phyloP scores from a whole-genome alignment of 2,329 filamentous ascomycete species.

The Colletotrichum tanaceti region DNA sequence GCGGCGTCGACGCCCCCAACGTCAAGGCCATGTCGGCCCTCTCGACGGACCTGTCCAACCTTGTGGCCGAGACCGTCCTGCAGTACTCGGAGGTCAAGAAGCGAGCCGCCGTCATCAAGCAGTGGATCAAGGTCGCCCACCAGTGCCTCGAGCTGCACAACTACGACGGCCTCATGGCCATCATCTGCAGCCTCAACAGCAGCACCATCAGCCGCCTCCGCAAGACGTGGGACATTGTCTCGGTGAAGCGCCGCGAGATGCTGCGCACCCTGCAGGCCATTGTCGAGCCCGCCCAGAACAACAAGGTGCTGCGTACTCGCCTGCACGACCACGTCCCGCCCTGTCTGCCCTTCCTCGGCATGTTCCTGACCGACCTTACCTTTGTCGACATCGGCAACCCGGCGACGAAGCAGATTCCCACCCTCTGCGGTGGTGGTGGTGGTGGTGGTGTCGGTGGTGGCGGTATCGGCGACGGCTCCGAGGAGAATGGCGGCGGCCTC shows the following conservation, averaged over 20 bases:
- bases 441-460: constrained; percentile 68
- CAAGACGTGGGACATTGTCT: constrained; percentile 92
- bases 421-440: constrained; percentile 56
- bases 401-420: constrained; percentile 79
- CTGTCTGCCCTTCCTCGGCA: constrained; percentile 94
- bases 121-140: constrained; percentile 95
- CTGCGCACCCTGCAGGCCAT: constrained; percentile 84
- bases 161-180: constrained; percentile 96
- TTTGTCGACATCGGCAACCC: constrained; percentile 97
- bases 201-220: constrained; percentile 90
- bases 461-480: constrained; percentile 54
- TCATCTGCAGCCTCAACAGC: constrained; percentile 92
- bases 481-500: constrained; percentile 73
- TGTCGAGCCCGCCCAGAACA: constrained; percentile 91
- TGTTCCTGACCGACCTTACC: constrained; percentile 94
- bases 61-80: constrained; percentile 93
- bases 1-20: constrained; percentile 81
- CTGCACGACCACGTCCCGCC: constrained; percentile 89
- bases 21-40: constrained; percentile 94
- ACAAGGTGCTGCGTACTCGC: constrained; percentile 84
- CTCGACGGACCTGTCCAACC: constrained; percentile 90
- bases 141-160: constrained; percentile 92
- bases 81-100: constrained; percentile 92
- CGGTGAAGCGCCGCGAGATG: constrained; percentile 82
- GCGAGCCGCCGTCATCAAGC: constrained; percentile 89